Percentiles rank a stretch among this genome's conserved stretches.
These are phyloP conservation scores for Tetraselmis striata DNA, from an alignment of 139 green algal species.

Conservation along the genomic window DNA sequence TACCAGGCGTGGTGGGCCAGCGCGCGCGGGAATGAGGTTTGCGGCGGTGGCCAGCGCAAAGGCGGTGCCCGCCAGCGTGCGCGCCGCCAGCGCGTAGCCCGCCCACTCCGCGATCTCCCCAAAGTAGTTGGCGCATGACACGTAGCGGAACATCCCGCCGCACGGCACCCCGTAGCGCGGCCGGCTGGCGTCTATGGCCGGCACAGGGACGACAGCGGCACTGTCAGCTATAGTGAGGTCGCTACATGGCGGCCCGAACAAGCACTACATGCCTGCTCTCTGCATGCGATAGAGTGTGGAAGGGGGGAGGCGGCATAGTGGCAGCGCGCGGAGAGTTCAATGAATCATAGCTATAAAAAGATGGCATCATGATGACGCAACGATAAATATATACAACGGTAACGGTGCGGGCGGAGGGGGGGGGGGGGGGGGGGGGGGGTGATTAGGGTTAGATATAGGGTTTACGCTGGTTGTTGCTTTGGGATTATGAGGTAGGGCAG, in stretches of 20 bases:
- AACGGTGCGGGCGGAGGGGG: too few relatives aligned
- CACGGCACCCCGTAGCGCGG: conserved; percentile 60
- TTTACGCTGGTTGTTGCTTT: too few relatives aligned
- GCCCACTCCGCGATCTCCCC: conserved; percentile 67
- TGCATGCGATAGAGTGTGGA: background rate
- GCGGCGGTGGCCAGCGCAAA: conserved; percentile 63
- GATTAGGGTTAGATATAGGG: too few relatives aligned
- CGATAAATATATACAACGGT: background rate
- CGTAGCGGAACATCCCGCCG: conserved; percentile 62
- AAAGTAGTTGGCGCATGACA: conserved; percentile 69
- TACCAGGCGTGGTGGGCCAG: conserved; percentile 38
- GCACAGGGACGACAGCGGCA: background rate
- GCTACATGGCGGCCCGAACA: too few relatives aligned
- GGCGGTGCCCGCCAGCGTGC: conserved; percentile 31
- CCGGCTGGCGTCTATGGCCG: too few relatives aligned
- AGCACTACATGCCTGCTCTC: too few relatives aligned
- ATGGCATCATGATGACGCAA: background rate
- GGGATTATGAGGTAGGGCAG: too few relatives aligned
- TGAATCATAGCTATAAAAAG: background rate
- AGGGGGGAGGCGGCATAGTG: background rate
- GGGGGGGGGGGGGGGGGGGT: too few relatives aligned
- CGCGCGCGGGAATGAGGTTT: conserved; percentile 56
- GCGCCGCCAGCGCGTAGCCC: conserved; percentile 44
- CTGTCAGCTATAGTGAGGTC: background rate
- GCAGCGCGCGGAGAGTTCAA: background rate